Percentiles rank a stretch among this genome's conserved stretches.
phyloP scores from a whole-genome alignment of 768 basidiomycete species.

The Leccinellum albellum region DNA sequence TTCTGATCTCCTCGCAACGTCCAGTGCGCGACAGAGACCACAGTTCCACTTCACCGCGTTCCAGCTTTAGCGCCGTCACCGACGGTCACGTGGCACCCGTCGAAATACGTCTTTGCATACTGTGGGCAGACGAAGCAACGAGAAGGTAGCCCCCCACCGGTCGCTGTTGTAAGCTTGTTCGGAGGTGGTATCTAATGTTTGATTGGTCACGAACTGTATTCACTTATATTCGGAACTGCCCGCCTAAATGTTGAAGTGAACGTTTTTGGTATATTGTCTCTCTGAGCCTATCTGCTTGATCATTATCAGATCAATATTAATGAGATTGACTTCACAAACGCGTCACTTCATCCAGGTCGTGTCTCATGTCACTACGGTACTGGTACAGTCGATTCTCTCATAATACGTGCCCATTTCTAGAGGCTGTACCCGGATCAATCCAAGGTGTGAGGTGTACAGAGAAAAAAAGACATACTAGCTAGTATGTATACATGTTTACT shows the following conservation, averaged over 20 bases:
- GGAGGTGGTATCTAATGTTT: slow-evolving; percentile 41
- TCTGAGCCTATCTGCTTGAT: not conserved
- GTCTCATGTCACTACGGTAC: no score
- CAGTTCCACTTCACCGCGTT: slow-evolving; percentile 70
- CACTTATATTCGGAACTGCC: not conserved
- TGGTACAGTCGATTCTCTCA: no score
- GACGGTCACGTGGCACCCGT: slow-evolving; percentile 80
- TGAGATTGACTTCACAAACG: no score
- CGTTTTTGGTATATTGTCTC: not conserved
- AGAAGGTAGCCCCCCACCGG: slow-evolving; percentile 63
- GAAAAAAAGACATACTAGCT: no score
- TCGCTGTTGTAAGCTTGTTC: slow-evolving; percentile 71
- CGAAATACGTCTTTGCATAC: slow-evolving; percentile 76
- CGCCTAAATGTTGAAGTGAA: not conserved
- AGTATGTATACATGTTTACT: not conserved
- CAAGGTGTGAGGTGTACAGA: no score
- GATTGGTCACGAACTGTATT: not conserved
- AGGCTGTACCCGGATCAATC: no score
- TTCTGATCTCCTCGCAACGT: slow-evolving; percentile 1
- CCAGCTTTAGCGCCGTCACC: slow-evolving; percentile 68
- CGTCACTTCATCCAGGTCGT: not conserved
- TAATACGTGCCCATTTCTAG: no score
- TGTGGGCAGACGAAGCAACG: slow-evolving; percentile 70
- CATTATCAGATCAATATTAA: not conserved
- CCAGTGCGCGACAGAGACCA: slow-evolving; percentile 78